phyloP scores from a whole-genome alignment of 1,139 yeast genomes.

The Suhomyces wounanorum region DNA sequence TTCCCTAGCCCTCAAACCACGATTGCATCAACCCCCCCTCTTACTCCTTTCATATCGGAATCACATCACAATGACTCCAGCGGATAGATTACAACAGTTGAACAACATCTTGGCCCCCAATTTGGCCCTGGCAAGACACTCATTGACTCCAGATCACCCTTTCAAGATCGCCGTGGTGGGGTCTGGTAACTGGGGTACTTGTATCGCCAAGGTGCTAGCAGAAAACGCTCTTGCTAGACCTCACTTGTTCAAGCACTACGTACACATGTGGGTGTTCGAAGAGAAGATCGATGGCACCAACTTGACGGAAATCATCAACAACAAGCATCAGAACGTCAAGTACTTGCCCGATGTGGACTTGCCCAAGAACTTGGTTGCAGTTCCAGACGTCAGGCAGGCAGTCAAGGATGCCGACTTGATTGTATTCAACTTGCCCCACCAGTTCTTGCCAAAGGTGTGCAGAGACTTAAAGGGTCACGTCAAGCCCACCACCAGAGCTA shows the following conservation, averaged over 20 bases:
- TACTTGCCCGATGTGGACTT: slow-evolving; percentile 48
- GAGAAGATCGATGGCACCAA: slow-evolving; percentile 46
- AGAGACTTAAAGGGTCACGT: slow-evolving; percentile 41
- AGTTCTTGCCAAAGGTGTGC: slow-evolving; percentile 45
- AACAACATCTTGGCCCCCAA: slow-evolving; percentile 37
- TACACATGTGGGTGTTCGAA: slow-evolving; percentile 52
- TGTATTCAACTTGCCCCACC: slow-evolving; percentile 52
- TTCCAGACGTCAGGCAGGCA: slow-evolving; percentile 40
- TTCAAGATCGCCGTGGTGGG: slow-evolving; percentile 48
- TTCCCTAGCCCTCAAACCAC: background rate
- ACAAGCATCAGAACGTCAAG: slow-evolving; percentile 47
- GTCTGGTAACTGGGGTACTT: slow-evolving; percentile 54
- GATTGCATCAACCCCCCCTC: background rate
- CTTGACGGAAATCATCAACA: slow-evolving; percentile 47
- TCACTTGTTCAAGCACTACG: slow-evolving; percentile 39
- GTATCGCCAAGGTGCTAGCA: slow-evolving; percentile 49
- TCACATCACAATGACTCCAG: slow-evolving; percentile 20
- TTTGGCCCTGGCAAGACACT: slow-evolving; percentile 19
- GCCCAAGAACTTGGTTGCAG: slow-evolving; percentile 46
- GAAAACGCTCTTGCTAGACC: slow-evolving; percentile 47
- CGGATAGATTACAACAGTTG: slow-evolving; percentile 42
- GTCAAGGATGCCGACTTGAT: slow-evolving; percentile 47
- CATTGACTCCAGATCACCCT: slow-evolving; percentile 32
- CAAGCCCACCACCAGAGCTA: slow-evolving; percentile 43
- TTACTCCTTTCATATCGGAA: background rate